Conservation (phyloP, 225 moss, liverwort and hornwort genomes). For the Bryum argenteum region DNA sequence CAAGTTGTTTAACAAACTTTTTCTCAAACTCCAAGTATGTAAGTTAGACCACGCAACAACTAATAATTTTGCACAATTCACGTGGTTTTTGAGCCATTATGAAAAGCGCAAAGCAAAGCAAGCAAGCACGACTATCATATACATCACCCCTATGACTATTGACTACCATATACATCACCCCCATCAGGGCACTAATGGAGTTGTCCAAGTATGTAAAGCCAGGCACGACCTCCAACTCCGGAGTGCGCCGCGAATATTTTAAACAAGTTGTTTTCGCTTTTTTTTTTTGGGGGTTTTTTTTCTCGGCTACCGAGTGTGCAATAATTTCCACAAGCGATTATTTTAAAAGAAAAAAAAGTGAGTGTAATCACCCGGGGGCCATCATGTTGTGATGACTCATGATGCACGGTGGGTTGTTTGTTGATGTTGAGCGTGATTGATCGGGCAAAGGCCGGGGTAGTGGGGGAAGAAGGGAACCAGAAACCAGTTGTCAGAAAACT, state of each 20-base stretch:
- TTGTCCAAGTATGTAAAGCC: too few species aligned
- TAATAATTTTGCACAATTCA: neutral
- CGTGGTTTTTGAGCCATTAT: neutral
- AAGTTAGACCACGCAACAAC: neutral
- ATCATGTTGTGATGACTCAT: neutral
- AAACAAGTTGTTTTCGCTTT: too few species aligned
- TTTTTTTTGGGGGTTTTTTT: too few species aligned
- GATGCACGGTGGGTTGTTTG: too few species aligned
- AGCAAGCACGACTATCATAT: neutral
- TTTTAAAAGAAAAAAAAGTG: neutral
- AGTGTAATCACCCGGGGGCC: neutral
- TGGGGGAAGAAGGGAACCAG: neutral
- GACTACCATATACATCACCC: too few species aligned
- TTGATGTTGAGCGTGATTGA: too few species aligned
- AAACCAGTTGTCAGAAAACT: neutral
- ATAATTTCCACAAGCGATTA: neutral
- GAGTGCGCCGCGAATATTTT: too few species aligned
- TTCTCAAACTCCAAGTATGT: conserved; percentile 22
- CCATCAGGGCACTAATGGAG: too few species aligned
- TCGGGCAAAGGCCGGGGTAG: neutral
- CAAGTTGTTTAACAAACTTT: too few species aligned
- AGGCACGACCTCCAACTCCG: too few species aligned
- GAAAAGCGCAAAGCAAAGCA: neutral
- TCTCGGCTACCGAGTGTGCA: conserved; percentile 14
- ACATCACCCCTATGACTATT: too few species aligned